Percentiles rank a stretch among this genome's conserved stretches.
phyloP scores from a whole-genome alignment of 2,329 filamentous ascomycete species.

The Claviceps citrina region DNA sequence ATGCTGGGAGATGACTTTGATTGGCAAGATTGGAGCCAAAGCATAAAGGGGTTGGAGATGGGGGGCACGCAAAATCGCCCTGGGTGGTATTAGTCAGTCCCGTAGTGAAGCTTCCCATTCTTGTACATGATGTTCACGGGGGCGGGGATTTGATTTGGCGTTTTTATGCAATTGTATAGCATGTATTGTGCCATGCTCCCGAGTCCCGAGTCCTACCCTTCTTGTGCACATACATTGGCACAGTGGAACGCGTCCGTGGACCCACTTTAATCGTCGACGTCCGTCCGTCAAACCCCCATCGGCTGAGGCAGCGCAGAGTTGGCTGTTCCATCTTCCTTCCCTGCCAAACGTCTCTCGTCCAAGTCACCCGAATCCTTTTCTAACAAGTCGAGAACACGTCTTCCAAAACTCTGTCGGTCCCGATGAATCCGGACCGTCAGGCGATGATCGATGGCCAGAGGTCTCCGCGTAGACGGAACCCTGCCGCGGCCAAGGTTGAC shows the following conservation, averaged over 20 bases:
- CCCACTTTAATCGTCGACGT: neutral
- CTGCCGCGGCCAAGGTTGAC: slow-evolving; percentile 41
- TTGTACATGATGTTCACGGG: too few species aligned
- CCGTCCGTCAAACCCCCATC: neutral
- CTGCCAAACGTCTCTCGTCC: too few species aligned
- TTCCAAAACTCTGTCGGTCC: neutral
- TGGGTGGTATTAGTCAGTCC: slow-evolving; percentile 9
- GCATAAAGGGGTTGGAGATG: slow-evolving; percentile 24
- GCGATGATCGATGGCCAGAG: slow-evolving; percentile 37
- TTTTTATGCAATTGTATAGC: too few species aligned
- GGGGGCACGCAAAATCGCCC: slow-evolving; percentile 12
- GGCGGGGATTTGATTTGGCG: too few species aligned
- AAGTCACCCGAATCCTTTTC: neutral
- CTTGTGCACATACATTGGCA: too few species aligned
- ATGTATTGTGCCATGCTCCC: too few species aligned
- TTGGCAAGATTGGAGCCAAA: slow-evolving; percentile 34
- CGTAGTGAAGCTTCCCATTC: too few species aligned
- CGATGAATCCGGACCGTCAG: slow-evolving; percentile 39
- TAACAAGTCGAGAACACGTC: neutral
- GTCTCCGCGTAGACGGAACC: slow-evolving; percentile 30
- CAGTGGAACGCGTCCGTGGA: too few species aligned
- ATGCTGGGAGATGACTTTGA: slow-evolving; percentile 29
- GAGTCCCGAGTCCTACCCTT: too few species aligned
- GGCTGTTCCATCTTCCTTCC: neutral
- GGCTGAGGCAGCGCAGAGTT: neutral